Evolutionary conservation across 805 yeast species (phyloP).

Genomic region (Nakazawaea populi): DNA sequence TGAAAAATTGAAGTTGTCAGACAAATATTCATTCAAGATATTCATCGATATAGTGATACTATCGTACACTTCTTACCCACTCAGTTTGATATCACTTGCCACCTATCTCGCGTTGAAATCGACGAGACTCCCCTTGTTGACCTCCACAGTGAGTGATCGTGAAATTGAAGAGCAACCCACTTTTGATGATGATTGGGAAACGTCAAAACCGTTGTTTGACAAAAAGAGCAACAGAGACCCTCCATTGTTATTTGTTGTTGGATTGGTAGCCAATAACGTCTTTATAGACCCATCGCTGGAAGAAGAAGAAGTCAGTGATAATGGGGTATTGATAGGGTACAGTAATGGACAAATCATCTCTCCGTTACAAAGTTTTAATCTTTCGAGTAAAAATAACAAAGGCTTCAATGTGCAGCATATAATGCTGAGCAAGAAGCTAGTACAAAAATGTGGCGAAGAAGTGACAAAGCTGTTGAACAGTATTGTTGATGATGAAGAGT

Average conservation of each 20-base stretch:
- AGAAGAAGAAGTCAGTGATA: constrained; percentile 84
- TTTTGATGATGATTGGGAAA: constrained; percentile 83
- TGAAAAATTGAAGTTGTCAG: constrained; percentile 53
- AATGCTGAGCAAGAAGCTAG: constrained; percentile 48
- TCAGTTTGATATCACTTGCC: constrained; percentile 75
- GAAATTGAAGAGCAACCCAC: constrained; percentile 85
- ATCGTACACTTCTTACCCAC: constrained; percentile 74
- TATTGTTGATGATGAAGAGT: constrained; percentile 22
- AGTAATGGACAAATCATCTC: constrained; percentile 60
- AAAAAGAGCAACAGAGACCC: constrained; percentile 40
- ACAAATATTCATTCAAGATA: constrained; percentile 69
- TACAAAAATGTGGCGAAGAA: constrained; percentile 53
- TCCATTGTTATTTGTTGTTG: constrained; percentile 72
- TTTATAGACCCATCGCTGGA: constrained; percentile 83
- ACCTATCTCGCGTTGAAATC: constrained; percentile 76
- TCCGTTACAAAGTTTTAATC: constrained; percentile 65
- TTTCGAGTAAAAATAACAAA: constrained; percentile 45
- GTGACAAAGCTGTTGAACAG: constrained; percentile 56
- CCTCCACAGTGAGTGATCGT: constrained; percentile 59
- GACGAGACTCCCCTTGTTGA: constrained; percentile 66
- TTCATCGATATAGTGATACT: constrained; percentile 76
- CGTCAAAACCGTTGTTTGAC: constrained; percentile 38
- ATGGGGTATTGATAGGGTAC: constrained; percentile 74
- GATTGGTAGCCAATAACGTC: constrained; percentile 63
- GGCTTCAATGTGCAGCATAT: constrained; percentile 48